Conservation (phyloP, 192 early-diverging fungal species). For the Neocallimastix lanati region DNA sequence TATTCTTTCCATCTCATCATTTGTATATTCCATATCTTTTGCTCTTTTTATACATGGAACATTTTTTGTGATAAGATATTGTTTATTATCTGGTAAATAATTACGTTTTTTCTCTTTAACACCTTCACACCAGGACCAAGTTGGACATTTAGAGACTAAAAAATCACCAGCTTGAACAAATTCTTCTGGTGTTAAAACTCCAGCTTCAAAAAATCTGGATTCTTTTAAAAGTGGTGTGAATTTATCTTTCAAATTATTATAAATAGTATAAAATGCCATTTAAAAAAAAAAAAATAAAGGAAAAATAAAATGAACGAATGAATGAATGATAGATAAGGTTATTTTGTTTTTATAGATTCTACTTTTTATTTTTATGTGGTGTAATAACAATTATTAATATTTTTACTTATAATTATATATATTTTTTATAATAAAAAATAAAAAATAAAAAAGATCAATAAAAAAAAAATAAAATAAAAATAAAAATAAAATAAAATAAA, state of each 20-base stretch:
- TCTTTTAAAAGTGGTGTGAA: background rate
- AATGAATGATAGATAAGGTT: too few relatives aligned
- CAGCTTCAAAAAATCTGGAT: conserved; percentile 45
- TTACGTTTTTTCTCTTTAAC: conserved; percentile 59
- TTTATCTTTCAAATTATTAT: background rate
- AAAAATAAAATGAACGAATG: too few relatives aligned
- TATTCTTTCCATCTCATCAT: conserved; percentile 36
- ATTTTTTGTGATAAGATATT: conserved; percentile 81
- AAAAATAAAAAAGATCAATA: too few relatives aligned
- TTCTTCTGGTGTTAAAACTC: conserved; percentile 89
- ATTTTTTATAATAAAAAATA: too few relatives aligned
- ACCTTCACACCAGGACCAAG: conserved; percentile 76
- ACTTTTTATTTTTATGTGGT: too few relatives aligned
- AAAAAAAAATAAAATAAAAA: too few relatives aligned
- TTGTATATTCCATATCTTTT: conserved; percentile 54
- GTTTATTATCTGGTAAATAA: conserved; percentile 30
- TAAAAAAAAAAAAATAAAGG: too few relatives aligned
- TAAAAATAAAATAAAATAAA: too few relatives aligned
- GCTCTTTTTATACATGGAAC: conserved; percentile 83
- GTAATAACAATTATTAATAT: too few relatives aligned
- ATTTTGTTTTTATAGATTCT: too few relatives aligned
- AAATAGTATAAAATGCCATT: background rate
- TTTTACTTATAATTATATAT: too few relatives aligned
- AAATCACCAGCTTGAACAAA: conserved; percentile 95
- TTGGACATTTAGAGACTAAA: conserved; percentile 95